A percentile compares a stretch with the other conserved stretches of the same genome.
phyloP scores from a whole-genome alignment of 108 stramenopile species.

The Ochromonas danica region DNA sequence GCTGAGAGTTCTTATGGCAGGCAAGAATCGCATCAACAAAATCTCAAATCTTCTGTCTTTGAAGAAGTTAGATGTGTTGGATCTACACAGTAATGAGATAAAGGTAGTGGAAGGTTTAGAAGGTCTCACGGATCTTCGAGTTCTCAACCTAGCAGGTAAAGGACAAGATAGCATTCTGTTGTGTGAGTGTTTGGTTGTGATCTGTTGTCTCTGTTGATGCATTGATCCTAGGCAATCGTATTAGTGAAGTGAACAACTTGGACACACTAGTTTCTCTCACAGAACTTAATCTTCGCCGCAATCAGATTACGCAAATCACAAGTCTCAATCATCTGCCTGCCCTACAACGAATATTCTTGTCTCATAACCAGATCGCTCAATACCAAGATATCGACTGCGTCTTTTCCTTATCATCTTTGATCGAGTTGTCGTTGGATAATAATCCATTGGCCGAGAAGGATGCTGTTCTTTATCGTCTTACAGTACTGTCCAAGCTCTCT shows the following conservation, averaged over 20 bases:
- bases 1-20: constrained; percentile 58
- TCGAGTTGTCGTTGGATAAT: constrained; percentile 58
- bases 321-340: constrained; percentile 44
- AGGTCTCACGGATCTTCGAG: constrained; percentile 46
- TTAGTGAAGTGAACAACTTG: constrained; percentile 38
- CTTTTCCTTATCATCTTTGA: constrained; percentile 34
- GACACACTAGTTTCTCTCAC: constrained; percentile 48
- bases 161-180: too few relatives aligned
- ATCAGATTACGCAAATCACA: constrained; percentile 36
- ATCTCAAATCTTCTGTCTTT: constrained; percentile 48
- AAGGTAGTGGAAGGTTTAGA: constrained; percentile 45
- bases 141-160: constrained; percentile 59
- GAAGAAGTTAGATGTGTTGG: constrained; percentile 56
- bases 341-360: constrained; percentile 55
- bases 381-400: constrained; percentile 29
- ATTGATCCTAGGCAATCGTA: too few relatives aligned
- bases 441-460: constrained; percentile 37
- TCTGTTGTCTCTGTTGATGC: too few relatives aligned
- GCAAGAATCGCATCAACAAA: constrained; percentile 50
- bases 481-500: constrained; percentile 34
- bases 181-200: too few relatives aligned
- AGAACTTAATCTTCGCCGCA: constrained; percentile 59
- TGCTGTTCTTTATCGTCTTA: not conserved
- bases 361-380: constrained; percentile 48
- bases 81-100: constrained; percentile 57